Base-by-base conservation (phyloP, 2,329 filamentous ascomycete genomes). In the Nigrospora oryzae region DNA sequence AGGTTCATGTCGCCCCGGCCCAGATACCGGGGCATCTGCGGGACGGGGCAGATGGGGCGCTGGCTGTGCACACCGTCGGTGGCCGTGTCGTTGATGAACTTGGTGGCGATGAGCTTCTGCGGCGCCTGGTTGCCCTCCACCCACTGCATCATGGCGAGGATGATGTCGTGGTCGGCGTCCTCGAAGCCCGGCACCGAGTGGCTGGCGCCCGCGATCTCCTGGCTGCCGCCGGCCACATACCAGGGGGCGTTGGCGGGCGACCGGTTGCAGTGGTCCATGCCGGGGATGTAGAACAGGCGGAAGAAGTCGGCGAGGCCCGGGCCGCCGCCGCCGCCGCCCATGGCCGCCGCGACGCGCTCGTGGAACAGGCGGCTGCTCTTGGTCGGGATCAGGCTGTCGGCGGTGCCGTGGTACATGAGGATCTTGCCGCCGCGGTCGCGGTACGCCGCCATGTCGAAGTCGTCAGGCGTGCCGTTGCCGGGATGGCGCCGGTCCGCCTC, bases 221-320 rank as follows among this genome's bases (percentile, higher is more conserved):
- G 62, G 28, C 53, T 57, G 4, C 56, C 55, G 3, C 46, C 58
- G 17, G 50, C 59, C 43, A 63, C 55, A 46, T 61, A 60, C 59
- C 57, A 66, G 3, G 63, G 63, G 1, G 61, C 61, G 15, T 55
- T 51, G 7, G 42, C 34, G 17, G 23, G 23, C n/a, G 56, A 45
- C 48, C 57, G 38, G 40, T 49, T 43, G 50, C 73, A 77, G 53
- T 75, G 72, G 13, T 56, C 58, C 69, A 75, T 74, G 1, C 71
- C 71, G 3, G 70, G 69, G n/a, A 75, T 62, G 6, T 63, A 56
- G 56, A 75, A 75, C 50, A 72, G 66, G 15, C 61, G 54, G 58
- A 73, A 79, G 56, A 72, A 70, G 17, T 72, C 67, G 8, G 68
- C 71, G 38, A 69, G 65, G 19, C 54, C 40, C 19, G 55, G n/a